A percentile compares a stretch with the other conserved stretches of the same genome.
Conservation (phyloP, 2,329 filamentous ascomycete species). For the Neophaeococcomyces mojaviensis region DNA sequence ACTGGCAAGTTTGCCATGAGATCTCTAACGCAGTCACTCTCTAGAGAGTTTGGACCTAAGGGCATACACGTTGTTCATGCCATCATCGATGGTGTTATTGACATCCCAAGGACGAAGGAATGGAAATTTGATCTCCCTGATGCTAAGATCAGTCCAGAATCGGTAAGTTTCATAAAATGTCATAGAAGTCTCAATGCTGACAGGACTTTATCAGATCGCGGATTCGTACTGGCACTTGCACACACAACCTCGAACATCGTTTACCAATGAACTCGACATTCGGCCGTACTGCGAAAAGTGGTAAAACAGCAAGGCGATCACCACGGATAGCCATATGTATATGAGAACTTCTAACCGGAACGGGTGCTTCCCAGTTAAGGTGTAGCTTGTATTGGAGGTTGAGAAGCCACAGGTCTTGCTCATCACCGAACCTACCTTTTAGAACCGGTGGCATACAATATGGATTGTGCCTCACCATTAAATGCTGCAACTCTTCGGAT, state of each 20-base stretch:
- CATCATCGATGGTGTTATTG: conserved; percentile 78
- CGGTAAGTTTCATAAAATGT: conserved; percentile 44
- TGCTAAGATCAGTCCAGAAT: conserved; percentile 66
- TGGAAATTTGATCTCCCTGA: conserved; percentile 51
- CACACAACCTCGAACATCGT: conserved; percentile 68
- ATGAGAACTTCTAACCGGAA: no score
- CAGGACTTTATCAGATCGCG: conserved; percentile 56
- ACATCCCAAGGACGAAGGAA: conserved; percentile 63
- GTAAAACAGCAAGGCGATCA: conserved; percentile 31
- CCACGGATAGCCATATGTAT: background rate
- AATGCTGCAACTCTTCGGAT: conserved; percentile 64
- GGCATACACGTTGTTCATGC: conserved; percentile 78
- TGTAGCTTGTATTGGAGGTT: no score
- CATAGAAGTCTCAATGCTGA: conserved; percentile 2
- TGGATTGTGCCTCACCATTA: conserved; percentile 71
- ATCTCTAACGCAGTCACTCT: conserved; percentile 65
- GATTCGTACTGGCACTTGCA: conserved; percentile 81
- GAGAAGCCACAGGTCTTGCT: no score
- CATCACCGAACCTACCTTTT: no score
- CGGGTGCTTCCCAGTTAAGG: no score
- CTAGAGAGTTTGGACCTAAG: conserved; percentile 74
- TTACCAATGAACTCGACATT: conserved; percentile 51
- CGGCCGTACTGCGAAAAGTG: conserved; percentile 74
- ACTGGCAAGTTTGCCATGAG: conserved; percentile 73
- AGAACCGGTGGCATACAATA: no score